A percentile compares a stretch with the other conserved stretches of the same genome.
Evolutionary conservation across 768 basidiomycete species (phyloP).

Genomic region (Tubosaeta brunneosetosa): DNA sequence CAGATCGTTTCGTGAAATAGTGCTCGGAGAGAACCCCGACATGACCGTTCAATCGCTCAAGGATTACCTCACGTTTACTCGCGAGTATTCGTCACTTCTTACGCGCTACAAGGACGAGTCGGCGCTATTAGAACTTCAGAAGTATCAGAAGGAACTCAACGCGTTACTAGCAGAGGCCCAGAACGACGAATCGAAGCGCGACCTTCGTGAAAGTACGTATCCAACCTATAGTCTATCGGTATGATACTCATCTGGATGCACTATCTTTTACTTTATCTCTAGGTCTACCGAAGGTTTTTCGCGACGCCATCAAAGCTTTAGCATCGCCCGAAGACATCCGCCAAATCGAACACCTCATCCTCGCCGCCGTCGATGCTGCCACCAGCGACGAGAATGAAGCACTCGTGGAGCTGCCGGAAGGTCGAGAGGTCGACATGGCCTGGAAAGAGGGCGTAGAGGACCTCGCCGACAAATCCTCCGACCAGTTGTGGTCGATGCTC

Average conservation of each 20-base stretch:
- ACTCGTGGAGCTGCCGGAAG: not conserved
- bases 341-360: not conserved
- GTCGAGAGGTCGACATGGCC: not conserved
- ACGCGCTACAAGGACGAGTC: too few relatives aligned
- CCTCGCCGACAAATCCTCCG: not conserved
- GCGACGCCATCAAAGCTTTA: not conserved
- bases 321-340: not conserved
- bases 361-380: not conserved
- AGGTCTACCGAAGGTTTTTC: not conserved
- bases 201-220: not conserved
- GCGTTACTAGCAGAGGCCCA: too few relatives aligned
- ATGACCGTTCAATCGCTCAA: too few relatives aligned
- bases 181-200: too few relatives aligned
- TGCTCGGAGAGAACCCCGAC: too few relatives aligned
- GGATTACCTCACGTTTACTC: too few relatives aligned
- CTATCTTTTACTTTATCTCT: not conserved
- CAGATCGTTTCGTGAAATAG: too few relatives aligned
- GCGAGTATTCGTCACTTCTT: too few relatives aligned
- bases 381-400: fast-evolving
- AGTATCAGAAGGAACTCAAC: too few relatives aligned
- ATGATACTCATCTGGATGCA: not conserved
- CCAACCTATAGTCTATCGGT: not conserved
- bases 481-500: not conserved
- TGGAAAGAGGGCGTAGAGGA: conserved; percentile 6
- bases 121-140: too few relatives aligned